phyloP scores from a whole-genome alignment of 345 rosid species.

The Linum tenue region DNA sequence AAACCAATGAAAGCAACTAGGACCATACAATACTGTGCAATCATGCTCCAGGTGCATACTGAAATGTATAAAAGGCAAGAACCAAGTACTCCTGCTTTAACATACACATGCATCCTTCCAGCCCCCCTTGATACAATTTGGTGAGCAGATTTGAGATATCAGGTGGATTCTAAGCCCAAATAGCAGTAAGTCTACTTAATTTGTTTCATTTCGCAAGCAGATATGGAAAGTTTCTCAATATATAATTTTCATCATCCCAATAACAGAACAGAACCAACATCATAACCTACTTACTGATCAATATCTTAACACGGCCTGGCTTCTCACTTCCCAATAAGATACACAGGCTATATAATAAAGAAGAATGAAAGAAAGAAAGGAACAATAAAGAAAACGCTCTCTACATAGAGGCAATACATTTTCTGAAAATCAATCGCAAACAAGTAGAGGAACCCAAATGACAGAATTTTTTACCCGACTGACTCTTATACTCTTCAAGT shows the following conservation, averaged over 20 bases:
- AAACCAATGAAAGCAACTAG: not conserved
- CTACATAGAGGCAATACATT: not conserved
- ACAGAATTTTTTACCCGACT: constrained; percentile 44
- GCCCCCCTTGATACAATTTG: not conserved
- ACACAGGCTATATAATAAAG: not conserved
- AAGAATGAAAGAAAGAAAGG: not conserved
- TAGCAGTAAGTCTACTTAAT: too few relatives aligned
- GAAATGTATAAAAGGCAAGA: not conserved
- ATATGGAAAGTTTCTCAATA: too few relatives aligned
- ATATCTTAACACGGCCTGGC: not conserved
- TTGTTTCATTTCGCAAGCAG: too few relatives aligned
- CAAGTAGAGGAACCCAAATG: not conserved
- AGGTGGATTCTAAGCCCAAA: not conserved
- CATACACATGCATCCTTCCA: not conserved
- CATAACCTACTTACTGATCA: not conserved
- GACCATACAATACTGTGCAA: not conserved
- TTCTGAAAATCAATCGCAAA: not conserved
- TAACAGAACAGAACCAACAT: not conserved
- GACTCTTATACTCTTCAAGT: constrained; percentile 83
- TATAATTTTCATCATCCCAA: too few relatives aligned
- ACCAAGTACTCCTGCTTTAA: not conserved
- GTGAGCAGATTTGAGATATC: too few relatives aligned
- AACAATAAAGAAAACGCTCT: not conserved
- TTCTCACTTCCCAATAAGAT: not conserved
- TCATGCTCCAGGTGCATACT: not conserved